Base-by-base conservation (phyloP, 192 early-diverging fungal genomes). In the Coemansia sp. region DNA sequence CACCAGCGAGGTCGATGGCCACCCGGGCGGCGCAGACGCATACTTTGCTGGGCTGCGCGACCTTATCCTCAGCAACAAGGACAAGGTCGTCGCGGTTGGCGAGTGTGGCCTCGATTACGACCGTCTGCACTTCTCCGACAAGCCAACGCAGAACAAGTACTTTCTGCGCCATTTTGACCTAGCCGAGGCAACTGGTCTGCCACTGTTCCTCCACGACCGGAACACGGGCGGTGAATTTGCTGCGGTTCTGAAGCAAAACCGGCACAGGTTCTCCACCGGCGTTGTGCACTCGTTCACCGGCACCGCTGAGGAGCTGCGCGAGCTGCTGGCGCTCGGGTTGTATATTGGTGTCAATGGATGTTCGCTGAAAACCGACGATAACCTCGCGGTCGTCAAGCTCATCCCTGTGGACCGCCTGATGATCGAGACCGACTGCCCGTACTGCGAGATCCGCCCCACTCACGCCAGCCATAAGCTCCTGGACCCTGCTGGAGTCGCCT, bases 301-400 rank as follows among this genome's bases (percentile, higher is more conserved):
- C 14, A 74, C 86, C 0, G 40, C 86, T 3, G 89, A 87, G 9
- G 92, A 93, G 63, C 80, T 88, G 73, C 72, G 87, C 55, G 61
- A 84, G 42, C 73, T 86, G 32, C 66, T 93, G 39, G 83, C 87
- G 7, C 75, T 95, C 45, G 93, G 85, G 4, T 78, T 97, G 19
- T 92, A 89, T 74, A 92, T 99, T 75, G 95, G 97, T n/a, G 86
- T 99, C 71, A 99, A 96, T 69, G 97, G 97, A 0, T 99, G 97
- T 75, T 95, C 93, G 12, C 70, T 96, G 20, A 96, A 96, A 75
- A 94, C 94, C 2, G 81, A 88, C 46, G 94, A 94, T 42, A 96
- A 95, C 68, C 57, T 98, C 11, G 84, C 88, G 4, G 90, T 91
- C 0, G 87, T 89, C 3, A 84, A 75, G 45, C 65, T 70, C 37